phyloP scores from a whole-genome alignment of 441 rosid genomes.

The Metrosideros polymorpha region DNA sequence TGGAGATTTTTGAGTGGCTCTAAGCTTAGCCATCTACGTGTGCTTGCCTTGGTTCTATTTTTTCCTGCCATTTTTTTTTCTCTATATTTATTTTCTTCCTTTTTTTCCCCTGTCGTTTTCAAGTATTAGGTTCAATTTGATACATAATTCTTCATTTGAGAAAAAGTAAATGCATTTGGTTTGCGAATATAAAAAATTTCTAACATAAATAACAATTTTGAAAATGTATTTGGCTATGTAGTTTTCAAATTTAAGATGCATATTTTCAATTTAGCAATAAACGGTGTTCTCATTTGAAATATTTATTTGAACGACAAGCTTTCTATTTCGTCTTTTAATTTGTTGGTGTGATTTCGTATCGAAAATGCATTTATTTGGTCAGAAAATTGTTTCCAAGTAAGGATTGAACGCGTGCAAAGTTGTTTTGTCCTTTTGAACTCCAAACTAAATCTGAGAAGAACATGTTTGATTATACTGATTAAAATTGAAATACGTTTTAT shows the following conservation, averaged over 20 bases:
- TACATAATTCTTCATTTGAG: not conserved
- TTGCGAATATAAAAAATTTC: not conserved
- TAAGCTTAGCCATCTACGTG: conserved; percentile 23
- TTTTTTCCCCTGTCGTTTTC: not conserved
- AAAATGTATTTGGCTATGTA: not conserved
- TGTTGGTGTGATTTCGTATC: no score
- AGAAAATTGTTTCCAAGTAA: not conserved
- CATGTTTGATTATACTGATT: no score
- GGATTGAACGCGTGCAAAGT: not conserved
- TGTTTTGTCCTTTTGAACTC: not conserved
- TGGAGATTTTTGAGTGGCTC: conserved; percentile 35
- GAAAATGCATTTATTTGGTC: not conserved
- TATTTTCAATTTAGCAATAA: fast-evolving
- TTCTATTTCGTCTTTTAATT: no score
- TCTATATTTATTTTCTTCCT: not conserved
- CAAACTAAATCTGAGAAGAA: not conserved
- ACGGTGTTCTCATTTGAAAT: fast-evolving
- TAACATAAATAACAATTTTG: not conserved
- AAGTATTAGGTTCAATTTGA: not conserved
- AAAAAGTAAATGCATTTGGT: not conserved
- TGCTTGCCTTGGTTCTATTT: not conserved
- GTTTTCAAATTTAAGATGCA: not conserved
- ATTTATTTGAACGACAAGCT: not conserved
- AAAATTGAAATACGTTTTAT: not conserved
- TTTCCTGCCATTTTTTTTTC: not conserved